Evolutionary conservation across 2,329 filamentous ascomycete genomes (phyloP).

Genomic region (Grosmannia clavigera): DNA sequence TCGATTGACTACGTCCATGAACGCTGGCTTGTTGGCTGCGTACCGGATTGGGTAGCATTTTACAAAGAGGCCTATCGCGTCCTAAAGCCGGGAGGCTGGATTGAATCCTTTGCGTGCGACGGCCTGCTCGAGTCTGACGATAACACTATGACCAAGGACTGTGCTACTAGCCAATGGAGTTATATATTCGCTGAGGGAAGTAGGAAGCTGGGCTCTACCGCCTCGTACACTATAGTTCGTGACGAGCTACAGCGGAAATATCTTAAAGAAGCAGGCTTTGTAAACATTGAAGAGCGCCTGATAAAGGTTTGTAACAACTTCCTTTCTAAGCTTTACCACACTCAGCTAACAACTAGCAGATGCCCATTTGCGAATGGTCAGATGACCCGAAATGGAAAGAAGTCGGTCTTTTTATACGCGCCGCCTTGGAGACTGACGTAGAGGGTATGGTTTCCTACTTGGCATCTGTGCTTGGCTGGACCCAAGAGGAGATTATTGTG

Average conservation of each 20-base stretch:
- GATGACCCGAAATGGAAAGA: constrained; percentile 17
- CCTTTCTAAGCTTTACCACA: neutral
- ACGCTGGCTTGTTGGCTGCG: constrained; percentile 37
- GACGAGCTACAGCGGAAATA: neutral
- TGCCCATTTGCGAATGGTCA: constrained; percentile 21
- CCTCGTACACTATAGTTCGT: neutral
- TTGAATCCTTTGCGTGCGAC: constrained; percentile 14
- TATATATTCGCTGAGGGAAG: constrained; percentile 1
- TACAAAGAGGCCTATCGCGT: constrained; percentile 34
- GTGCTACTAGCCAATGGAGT: constrained; percentile 14
- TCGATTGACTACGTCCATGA: constrained; percentile 46
- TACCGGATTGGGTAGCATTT: constrained; percentile 38
- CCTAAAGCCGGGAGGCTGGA: constrained; percentile 37
- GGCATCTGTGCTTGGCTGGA: constrained; percentile 10
- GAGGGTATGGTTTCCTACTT: constrained; percentile 10
- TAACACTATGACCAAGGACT: constrained; percentile 8
- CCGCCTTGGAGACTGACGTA: constrained; percentile 5
- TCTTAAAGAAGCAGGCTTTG: no score
- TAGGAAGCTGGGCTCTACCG: neutral
- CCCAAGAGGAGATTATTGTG: constrained; percentile 5
- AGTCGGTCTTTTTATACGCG: constrained; percentile 12
- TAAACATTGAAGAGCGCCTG: no score
- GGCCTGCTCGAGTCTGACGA: constrained; percentile 15
- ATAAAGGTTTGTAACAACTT: no score
- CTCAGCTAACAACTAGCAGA: neutral